Percentiles rank a stretch among this genome's conserved stretches.
These are phyloP conservation scores for Tylopilus felleus DNA, from an alignment of 768 basidiomycete species.

Conservation along the genomic window DNA sequence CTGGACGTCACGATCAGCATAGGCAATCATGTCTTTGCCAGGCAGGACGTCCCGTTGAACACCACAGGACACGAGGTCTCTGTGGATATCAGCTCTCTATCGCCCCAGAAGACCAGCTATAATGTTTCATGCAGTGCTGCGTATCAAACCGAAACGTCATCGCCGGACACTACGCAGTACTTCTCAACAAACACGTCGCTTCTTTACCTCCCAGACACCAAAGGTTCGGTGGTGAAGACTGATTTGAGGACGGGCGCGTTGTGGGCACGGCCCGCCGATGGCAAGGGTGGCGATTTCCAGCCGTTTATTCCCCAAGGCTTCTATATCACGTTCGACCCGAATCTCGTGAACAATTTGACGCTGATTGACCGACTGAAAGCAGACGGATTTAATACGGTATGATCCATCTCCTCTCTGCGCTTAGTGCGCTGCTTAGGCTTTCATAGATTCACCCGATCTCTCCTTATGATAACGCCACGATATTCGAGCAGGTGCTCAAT, in stretches of 20 bases:
- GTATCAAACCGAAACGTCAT: constrained; percentile 7
- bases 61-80: constrained; percentile 33
- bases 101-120: constrained; percentile 29
- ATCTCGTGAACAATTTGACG: constrained; percentile 50
- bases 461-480: constrained; percentile 54
- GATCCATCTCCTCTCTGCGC: neutral
- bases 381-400: constrained; percentile 42
- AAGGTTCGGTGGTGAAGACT: constrained; percentile 43
- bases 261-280: constrained; percentile 34
- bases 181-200: constrained; percentile 34
- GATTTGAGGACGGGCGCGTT: constrained; percentile 46
- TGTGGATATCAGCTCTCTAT: constrained; percentile 31
- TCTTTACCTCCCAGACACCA: constrained; percentile 40
- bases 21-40: constrained; percentile 19
- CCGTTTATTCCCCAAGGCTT: constrained; percentile 69
- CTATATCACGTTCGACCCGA: constrained; percentile 59
- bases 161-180: constrained; percentile 15
- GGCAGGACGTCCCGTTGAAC: constrained; percentile 37
- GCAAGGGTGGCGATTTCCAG: constrained; percentile 24
- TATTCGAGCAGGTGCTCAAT: constrained; percentile 19
- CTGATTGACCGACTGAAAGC: constrained; percentile 53
- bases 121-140: constrained; percentile 36
- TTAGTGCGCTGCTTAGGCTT: constrained; percentile 20
- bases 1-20: constrained; percentile 33
- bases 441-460: constrained; percentile 70